These are phyloP conservation scores for Ceratonia siliqua DNA, from an alignment of 306 rosid species.

Conservation along the genomic window DNA sequence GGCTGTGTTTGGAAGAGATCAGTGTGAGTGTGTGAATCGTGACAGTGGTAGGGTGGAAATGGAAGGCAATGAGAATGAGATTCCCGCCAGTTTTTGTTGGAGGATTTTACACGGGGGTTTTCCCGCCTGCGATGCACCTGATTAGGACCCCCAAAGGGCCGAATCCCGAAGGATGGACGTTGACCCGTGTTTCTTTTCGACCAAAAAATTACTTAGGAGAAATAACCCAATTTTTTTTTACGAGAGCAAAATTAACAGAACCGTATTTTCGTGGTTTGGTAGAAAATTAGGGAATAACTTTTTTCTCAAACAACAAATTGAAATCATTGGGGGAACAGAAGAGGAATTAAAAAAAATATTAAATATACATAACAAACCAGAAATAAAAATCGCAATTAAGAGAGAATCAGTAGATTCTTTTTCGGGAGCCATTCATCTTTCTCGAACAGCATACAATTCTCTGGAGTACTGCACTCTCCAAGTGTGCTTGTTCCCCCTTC, in stretches of 20 bases:
- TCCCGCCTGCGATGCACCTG: conserved; percentile 34
- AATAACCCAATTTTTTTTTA: too few species aligned
- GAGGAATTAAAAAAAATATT: too few species aligned
- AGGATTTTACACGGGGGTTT: neutral
- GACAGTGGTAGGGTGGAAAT: neutral
- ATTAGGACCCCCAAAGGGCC: neutral
- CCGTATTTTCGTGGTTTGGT: too few species aligned
- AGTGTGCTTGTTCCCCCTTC: neutral
- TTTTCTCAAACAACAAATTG: too few species aligned
- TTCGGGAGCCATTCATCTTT: neutral
- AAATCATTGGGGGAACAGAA: too few species aligned
- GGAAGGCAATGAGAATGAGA: neutral
- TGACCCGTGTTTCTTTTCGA: neutral
- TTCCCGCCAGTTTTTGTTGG: conserved; percentile 64
- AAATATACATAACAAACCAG: too few species aligned
- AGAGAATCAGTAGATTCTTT: neutral
- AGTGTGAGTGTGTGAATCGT: neutral
- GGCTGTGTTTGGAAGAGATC: neutral
- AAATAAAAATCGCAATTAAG: too few species aligned
- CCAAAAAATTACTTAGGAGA: too few species aligned
- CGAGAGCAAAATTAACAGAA: too few species aligned
- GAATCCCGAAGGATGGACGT: neutral
- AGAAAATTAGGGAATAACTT: too few species aligned
- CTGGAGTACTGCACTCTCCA: neutral
- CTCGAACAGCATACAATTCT: neutral